These are phyloP conservation scores for Lithocarpus polystachyus DNA, from an alignment of 306 rosid species.

Conservation along the genomic window DNA sequence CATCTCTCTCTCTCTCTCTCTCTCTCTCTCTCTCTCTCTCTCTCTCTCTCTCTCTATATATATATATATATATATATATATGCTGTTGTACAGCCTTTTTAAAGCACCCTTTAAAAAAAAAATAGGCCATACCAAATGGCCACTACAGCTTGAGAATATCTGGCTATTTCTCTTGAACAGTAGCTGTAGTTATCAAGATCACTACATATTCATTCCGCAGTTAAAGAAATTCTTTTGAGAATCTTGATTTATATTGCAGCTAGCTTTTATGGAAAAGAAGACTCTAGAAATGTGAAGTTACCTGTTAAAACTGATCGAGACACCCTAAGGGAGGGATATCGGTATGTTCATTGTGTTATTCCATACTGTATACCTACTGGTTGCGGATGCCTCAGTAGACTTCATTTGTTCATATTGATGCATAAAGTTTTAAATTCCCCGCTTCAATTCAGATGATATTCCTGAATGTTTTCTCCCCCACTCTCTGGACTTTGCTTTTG, in stretches of 20 bases:
- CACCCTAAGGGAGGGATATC: slow-evolving; percentile 83
- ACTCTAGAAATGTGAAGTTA: slow-evolving; percentile 41
- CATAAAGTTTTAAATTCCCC: background rate
- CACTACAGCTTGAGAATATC: slow-evolving; percentile 4
- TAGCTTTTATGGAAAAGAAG: slow-evolving; percentile 65
- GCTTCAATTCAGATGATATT: no score
- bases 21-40: no score
- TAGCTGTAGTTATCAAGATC: background rate
- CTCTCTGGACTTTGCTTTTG: background rate
- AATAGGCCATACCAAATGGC: no score
- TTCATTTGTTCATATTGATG: background rate
- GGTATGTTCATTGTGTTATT: slow-evolving; percentile 38
- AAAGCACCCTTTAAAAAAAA: no score
- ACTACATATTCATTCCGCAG: slow-evolving; percentile 2
- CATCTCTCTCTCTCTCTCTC: no score
- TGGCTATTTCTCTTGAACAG: background rate
- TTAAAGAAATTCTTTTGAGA: slow-evolving; percentile 1
- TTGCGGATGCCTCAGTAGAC: background rate
- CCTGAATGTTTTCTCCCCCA: background rate
- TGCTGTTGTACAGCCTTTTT: no score
- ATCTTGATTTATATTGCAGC: slow-evolving; percentile 41
- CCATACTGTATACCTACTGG: background rate
- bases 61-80: no score
- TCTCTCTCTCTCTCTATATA: no score
- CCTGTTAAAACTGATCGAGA: slow-evolving; percentile 92